Percentiles rank a stretch among this genome's conserved stretches.
phyloP scores from a whole-genome alignment of 2,329 filamentous ascomycete genomes.

The Fonsecaea pedrosoi region DNA sequence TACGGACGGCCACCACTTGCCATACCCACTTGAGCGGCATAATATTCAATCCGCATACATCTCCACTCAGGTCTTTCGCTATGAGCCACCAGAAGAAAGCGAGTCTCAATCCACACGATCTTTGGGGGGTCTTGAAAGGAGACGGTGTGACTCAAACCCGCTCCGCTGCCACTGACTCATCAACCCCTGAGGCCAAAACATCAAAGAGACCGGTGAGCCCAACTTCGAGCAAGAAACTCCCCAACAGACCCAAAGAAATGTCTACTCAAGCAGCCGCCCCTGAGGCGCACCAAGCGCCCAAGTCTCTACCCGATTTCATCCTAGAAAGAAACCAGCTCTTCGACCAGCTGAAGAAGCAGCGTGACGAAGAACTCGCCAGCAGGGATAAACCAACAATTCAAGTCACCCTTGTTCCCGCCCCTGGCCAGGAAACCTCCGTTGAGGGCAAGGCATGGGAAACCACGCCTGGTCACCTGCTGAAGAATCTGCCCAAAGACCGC shows the following conservation, averaged over 20 bases:
- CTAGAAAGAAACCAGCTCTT: slow-evolving; percentile 85
- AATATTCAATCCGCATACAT: slow-evolving; percentile 29
- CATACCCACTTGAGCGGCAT: slow-evolving; percentile 22
- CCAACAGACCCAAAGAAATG: slow-evolving; percentile 40
- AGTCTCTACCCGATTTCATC: slow-evolving; percentile 73
- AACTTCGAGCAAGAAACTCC: slow-evolving; percentile 43
- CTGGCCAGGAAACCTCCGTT: slow-evolving; percentile 50
- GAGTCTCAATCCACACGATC: slow-evolving; percentile 39
- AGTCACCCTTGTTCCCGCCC: slow-evolving; percentile 55
- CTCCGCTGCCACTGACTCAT: slow-evolving; percentile 36
- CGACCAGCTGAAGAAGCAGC: slow-evolving; percentile 83
- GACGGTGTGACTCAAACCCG: slow-evolving; percentile 35
- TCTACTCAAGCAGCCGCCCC: slow-evolving; percentile 41
- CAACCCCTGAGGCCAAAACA: slow-evolving; percentile 35
- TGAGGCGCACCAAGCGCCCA: slow-evolving; percentile 43
- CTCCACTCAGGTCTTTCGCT: slow-evolving; percentile 23
- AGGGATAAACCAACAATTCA: slow-evolving; percentile 55
- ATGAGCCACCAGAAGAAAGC: slow-evolving; percentile 40
- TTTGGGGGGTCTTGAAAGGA: slow-evolving; percentile 39
- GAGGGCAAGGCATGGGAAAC: slow-evolving; percentile 87
- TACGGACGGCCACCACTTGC: background rate
- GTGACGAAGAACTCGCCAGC: slow-evolving; percentile 74
- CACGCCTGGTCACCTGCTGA: slow-evolving; percentile 78
- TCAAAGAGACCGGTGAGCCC: slow-evolving; percentile 43
- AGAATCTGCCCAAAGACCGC: slow-evolving; percentile 83